phyloP scores from a whole-genome alignment of 306 rosid species.

The Dalbergia oliveri region DNA sequence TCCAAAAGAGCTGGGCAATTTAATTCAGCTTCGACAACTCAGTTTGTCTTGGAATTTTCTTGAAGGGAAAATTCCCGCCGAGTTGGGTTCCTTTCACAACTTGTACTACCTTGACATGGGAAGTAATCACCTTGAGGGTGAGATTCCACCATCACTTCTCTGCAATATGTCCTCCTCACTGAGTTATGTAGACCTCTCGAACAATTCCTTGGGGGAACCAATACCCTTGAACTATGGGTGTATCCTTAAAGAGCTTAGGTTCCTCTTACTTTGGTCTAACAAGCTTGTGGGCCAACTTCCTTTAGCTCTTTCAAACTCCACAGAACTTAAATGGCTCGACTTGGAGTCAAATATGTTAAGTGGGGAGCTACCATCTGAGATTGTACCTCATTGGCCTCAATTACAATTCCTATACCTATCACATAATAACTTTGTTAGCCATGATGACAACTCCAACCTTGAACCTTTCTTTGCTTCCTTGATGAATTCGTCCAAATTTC shows the following conservation, averaged over 20 bases:
- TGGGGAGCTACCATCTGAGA: constrained; percentile 73
- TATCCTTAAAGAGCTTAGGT: constrained; percentile 62
- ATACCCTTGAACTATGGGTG: constrained; percentile 72
- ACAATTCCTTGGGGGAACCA: constrained; percentile 73
- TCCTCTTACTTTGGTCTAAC: constrained; percentile 89
- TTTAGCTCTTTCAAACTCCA: constrained; percentile 71
- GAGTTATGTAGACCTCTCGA: constrained; percentile 84
- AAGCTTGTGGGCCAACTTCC: constrained; percentile 73
- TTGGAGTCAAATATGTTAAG: constrained; percentile 75
- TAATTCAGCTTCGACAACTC: constrained; percentile 60
- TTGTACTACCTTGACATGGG: constrained; percentile 79
- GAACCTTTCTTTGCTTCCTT: constrained; percentile 83
- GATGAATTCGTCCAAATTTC: constrained; percentile 64
- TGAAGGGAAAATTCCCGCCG: constrained; percentile 63
- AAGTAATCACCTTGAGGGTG: constrained; percentile 71
- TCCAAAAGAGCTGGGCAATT: constrained; percentile 75
- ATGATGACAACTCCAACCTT: constrained; percentile 80
- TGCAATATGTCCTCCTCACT: constrained; percentile 69
- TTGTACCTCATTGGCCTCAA: constrained; percentile 59
- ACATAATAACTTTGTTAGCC: constrained; percentile 76
- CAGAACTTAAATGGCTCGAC: constrained; percentile 86
- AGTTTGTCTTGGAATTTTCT: constrained; percentile 77
- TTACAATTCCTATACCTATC: constrained; percentile 84
- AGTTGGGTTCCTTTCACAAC: constrained; percentile 68
- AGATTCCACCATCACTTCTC: constrained; percentile 72